A percentile compares a stretch with the other conserved stretches of the same genome.
Conservation (phyloP, 179 eudicot species). For the Silene vulgaris region DNA sequence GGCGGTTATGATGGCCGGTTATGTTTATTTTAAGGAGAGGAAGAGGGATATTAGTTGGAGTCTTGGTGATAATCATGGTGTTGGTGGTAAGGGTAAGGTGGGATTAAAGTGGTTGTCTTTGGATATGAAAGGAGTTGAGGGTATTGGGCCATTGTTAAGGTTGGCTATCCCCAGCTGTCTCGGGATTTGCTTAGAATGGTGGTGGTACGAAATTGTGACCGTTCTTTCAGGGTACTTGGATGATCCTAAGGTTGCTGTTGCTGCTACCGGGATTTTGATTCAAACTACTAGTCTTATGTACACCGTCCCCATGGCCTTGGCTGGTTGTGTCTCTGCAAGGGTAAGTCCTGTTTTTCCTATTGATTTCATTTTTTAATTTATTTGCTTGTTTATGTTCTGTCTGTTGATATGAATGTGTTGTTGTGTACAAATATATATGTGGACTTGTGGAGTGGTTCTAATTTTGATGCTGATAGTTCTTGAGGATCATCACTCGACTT, state of each 20-base stretch:
- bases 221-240: slow-evolving; percentile 78
- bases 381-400: background rate
- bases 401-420: too few relatives aligned
- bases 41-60: slow-evolving; percentile 24
- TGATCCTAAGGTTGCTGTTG: slow-evolving; percentile 64
- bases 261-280: slow-evolving; percentile 78
- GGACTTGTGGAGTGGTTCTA: too few relatives aligned
- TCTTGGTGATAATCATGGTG: background rate
- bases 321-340: slow-evolving; percentile 88
- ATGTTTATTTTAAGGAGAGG: slow-evolving; percentile 45
- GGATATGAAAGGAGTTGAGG: slow-evolving; percentile 30
- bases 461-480: too few relatives aligned
- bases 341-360: slow-evolving; percentile 30
- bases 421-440: too few relatives aligned
- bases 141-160: slow-evolving; percentile 43
- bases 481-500: too few relatives aligned
- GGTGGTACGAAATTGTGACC: slow-evolving; percentile 97
- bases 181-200: slow-evolving; percentile 89
- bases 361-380: background rate
- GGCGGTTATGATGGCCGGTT: slow-evolving; percentile 60
- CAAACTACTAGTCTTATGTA: slow-evolving; percentile 90
- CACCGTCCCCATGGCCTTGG: slow-evolving; percentile 90
- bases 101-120: slow-evolving; percentile 27
- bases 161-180: slow-evolving; percentile 75
- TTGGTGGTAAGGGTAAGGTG: slow-evolving; percentile 8